Base-by-base conservation (phyloP, 805 yeast species). In the Candida silvatica region DNA sequence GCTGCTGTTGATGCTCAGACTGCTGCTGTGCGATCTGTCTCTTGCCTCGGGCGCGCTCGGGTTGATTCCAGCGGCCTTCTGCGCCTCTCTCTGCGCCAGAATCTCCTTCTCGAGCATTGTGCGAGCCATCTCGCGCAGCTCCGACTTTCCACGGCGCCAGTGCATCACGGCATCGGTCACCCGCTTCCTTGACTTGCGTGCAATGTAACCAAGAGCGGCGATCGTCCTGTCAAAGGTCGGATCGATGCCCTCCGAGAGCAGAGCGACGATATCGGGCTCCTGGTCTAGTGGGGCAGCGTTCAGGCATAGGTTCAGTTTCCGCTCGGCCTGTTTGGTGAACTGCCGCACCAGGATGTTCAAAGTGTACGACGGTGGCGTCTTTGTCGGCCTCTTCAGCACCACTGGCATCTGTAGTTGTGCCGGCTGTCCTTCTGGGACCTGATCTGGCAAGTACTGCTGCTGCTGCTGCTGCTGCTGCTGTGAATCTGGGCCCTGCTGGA, bases 101-200 rank as follows among this genome's bases (percentile, higher is more conserved):
- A 57, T 39, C 32, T 56, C 62, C 37, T 54, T 64, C 34, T 72
- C 77, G 12, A 69, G 65, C 27, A 67, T 69, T 15, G 74, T 66
- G 4, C 77, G 68, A 1, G 81, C 76, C 56, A 71, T 62, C 20
- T 74, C 72, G 2, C 94, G 85, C 3, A 82, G 79, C 47, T 90
- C 97, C 11, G 94, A 78, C 56, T 92, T 92, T 2, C 90, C 76
- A 54, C 90, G 85, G 40, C 97, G 71, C 99, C 99, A 92, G 53
- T 84, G 88, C 97, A 92, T 88, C 40, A 92, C 95, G 5, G 95
- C 86, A 56, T 92, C 99, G 23, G 94, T 87, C 2, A 92, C 96
- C 0, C 96, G 95, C 51, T 86, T 88, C 0, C 97, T 97, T 45
- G 86, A 84, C 18, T 80, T 69, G 37, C 86, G 70, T 1, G 98